A percentile compares a stretch with the other conserved stretches of the same genome.
These are phyloP conservation scores for Lophiotrema nucula DNA, from an alignment of 495 filamentous ascomycete genomes.

Conservation along the genomic window DNA sequence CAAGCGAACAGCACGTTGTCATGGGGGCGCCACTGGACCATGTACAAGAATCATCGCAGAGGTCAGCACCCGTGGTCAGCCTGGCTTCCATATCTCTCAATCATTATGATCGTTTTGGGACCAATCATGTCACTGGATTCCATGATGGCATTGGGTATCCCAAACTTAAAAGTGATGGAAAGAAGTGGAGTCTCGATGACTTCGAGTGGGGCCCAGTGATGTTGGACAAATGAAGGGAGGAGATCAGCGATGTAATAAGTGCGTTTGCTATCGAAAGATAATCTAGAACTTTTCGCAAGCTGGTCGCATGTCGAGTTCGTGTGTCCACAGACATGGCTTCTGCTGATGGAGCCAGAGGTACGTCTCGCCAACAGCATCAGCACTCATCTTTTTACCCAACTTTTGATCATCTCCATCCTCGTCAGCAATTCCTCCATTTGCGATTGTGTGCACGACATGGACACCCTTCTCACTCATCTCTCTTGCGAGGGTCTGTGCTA, in stretches of 20 bases:
- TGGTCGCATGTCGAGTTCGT: constrained; percentile 24
- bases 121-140: background rate
- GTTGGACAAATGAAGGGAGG: no score
- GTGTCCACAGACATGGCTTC: constrained; percentile 23
- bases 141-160: background rate
- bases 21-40: background rate
- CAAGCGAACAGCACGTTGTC: background rate
- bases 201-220: background rate
- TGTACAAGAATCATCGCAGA: no score
- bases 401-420: constrained; percentile 45
- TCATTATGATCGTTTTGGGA: no score
- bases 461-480: constrained; percentile 50
- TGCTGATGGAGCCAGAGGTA: constrained; percentile 46
- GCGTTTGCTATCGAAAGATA: no score
- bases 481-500: constrained; percentile 49
- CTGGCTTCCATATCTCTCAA: no score
- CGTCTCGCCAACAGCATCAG: constrained; percentile 49
- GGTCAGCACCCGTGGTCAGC: no score
- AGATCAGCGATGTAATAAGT: no score
- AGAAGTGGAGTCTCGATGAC: background rate
- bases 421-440: constrained; percentile 49
- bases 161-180: background rate
- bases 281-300: constrained; percentile 28
- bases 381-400: constrained; percentile 47
- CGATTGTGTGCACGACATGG: constrained; percentile 51